Base-by-base conservation (phyloP, 495 filamentous ascomycete species). In the Lasiosphaeria hispida region DNA sequence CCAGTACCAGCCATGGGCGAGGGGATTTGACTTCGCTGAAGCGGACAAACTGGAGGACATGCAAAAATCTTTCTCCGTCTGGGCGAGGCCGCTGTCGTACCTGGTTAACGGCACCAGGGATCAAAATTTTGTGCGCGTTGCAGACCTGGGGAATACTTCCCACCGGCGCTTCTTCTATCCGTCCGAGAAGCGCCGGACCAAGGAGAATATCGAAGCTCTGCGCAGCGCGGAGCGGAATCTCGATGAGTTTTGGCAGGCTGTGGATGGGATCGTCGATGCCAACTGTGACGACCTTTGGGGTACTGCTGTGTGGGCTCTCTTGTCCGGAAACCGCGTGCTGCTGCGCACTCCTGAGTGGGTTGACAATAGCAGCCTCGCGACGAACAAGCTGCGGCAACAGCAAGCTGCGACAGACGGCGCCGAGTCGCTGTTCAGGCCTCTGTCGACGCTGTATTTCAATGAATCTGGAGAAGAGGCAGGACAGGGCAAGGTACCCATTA, bases 1-100 rank as follows among this genome's bases (percentile, higher is more conserved):
- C 4, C 57, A 75, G 8, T 80, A 70, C 63, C 75, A 77, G 19
- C 80, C 80, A 0, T 81, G 80, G 75, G 78, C 77, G n/a, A 50
- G 53, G 8, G 61, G 54, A 0, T 77, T 79, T 17, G 68, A 76
- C 18, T 37, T 23, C 14, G 58, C 63, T n/a, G n/a, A n/a, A n/a
- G n/a, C n/a, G n/a, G n/a, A n/a, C n/a, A n/a, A n/a, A n/a, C n/a
- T n/a, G n/a, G n/a, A n/a, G n/a, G n/a, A n/a, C n/a, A n/a, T n/a
- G n/a, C n/a, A n/a, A n/a, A n/a, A n/a, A n/a, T n/a, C n/a, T n/a
- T n/a, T n/a, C n/a, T n/a, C n/a, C n/a, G n/a, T n/a, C n/a, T n/a
- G n/a, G n/a, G n/a, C n/a, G n/a, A n/a, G n/a, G n/a, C n/a, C n/a
- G n/a, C n/a, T n/a, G n/a, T n/a, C n/a, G n/a, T n/a, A n/a, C n/a